Evolutionary conservation across 1,139 yeast species (phyloP).

Genomic region (Pichia sp.): DNA sequence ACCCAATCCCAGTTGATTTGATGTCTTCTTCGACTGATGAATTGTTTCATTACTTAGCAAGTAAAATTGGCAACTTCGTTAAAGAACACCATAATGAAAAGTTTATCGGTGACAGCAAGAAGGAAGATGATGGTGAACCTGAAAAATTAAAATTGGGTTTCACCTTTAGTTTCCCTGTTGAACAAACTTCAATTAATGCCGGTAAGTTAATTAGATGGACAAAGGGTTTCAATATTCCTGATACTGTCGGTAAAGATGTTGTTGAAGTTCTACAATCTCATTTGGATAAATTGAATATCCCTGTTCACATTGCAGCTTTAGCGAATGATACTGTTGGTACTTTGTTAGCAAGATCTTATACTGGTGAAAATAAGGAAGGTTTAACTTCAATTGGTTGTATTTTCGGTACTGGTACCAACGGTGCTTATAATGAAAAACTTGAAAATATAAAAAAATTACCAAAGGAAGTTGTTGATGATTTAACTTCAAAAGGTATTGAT

Average conservation of each 20-base stretch:
- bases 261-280: conserved; percentile 65
- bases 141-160: conserved; percentile 67
- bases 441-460: conserved; percentile 65
- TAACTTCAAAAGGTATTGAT: conserved; percentile 40
- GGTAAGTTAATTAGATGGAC: conserved; percentile 93
- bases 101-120: conserved; percentile 28
- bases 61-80: conserved; percentile 56
- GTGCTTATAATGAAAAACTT: conserved; percentile 77
- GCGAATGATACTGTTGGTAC: conserved; percentile 97
- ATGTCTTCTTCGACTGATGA: conserved; percentile 52
- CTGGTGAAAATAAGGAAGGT: conserved; percentile 56
- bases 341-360: conserved; percentile 76
- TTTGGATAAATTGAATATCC: conserved; percentile 49
- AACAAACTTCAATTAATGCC: conserved; percentile 68
- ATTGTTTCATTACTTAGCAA: conserved; percentile 69
- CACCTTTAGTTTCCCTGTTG: conserved; percentile 88
- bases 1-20: conserved; percentile 64
- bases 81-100: conserved; percentile 51
- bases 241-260: conserved; percentile 77
- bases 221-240: conserved; percentile 82
- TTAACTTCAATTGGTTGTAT: conserved; percentile 80
- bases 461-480: conserved; percentile 34
- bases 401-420: conserved; percentile 95
- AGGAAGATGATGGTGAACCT: too few species aligned
- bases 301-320: conserved; percentile 76